Percentiles rank a stretch among this genome's conserved stretches.
Evolutionary conservation across 129 eudicot genomes (phyloP).

Genomic region (Solidago caesia): DNA sequence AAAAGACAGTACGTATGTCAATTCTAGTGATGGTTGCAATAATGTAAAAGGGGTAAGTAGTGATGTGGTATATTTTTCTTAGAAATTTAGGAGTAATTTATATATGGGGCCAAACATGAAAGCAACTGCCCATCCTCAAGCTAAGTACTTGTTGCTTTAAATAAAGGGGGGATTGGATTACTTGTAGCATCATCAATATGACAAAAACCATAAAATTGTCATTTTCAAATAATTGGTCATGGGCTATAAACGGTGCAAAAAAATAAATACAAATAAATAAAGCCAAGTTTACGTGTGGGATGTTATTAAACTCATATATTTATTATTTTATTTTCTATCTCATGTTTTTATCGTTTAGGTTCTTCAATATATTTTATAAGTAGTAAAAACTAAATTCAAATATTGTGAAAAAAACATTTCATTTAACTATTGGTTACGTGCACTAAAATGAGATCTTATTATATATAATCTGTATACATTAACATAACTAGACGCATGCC

Average conservation of each 20-base stretch:
- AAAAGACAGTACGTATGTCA: constrained; percentile 35
- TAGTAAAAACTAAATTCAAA: background rate
- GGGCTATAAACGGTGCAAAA: constrained; percentile 24
- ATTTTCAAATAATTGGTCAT: constrained; percentile 40
- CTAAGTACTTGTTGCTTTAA: constrained; percentile 37
- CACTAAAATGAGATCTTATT: background rate
- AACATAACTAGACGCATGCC: too few relatives aligned
- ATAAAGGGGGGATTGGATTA: constrained; percentile 27
- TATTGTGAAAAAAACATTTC: background rate
- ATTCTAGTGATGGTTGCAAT: constrained; percentile 33
- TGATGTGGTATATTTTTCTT: constrained; percentile 19
- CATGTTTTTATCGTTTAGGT: constrained; percentile 18
- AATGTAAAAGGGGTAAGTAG: constrained; percentile 26
- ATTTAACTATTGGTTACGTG: constrained; percentile 7
- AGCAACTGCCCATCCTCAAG: constrained; percentile 41
- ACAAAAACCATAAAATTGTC: constrained; percentile 34
- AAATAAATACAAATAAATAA: background rate
- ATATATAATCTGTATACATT: too few relatives aligned
- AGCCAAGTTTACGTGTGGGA: constrained; percentile 23
- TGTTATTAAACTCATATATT: constrained; percentile 11
- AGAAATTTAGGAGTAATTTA: constrained; percentile 5
- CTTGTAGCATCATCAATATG: constrained; percentile 32
- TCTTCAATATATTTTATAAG: constrained; percentile 5
- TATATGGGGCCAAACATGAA: constrained; percentile 37
- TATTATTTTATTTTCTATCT: background rate